These are phyloP conservation scores for Pichia sp. DNA, from an alignment of 1,139 yeast genomes.

Conservation along the genomic window DNA sequence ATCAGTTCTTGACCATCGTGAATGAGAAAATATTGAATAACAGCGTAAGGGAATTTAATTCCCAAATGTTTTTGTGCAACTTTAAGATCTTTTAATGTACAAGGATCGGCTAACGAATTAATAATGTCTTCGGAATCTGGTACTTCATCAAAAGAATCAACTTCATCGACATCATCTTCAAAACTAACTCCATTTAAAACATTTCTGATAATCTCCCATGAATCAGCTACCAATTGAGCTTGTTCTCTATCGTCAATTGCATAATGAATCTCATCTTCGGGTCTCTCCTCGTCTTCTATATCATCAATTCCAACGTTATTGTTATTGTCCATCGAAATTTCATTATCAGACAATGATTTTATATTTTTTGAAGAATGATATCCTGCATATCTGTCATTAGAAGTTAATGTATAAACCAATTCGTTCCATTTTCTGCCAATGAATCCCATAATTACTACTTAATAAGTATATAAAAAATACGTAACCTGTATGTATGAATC, in stretches of 20 bases:
- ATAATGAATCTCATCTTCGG: conserved; percentile 1
- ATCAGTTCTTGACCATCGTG: conserved; percentile 65
- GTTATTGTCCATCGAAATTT: not conserved
- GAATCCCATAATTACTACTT: conserved; percentile 7
- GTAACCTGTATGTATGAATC: no score
- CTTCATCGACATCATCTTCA: conserved; percentile 3
- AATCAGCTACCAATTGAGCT: conserved; percentile 9
- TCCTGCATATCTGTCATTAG: conserved; percentile 64
- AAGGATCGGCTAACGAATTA: conserved; percentile 42
- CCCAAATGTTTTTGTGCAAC: conserved; percentile 61
- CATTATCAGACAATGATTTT: conserved; percentile 4
- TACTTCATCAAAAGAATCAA: conserved; percentile 6
- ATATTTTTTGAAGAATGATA: conserved; percentile 36
- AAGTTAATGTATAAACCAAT: conserved; percentile 54
- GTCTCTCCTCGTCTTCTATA: not conserved
- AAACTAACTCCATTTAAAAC: conserved; percentile 3
- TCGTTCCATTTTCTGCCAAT: conserved; percentile 33
- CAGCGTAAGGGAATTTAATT: conserved; percentile 49
- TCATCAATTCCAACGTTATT: not conserved
- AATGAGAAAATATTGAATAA: conserved; percentile 47
- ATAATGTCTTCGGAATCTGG: conserved; percentile 16
- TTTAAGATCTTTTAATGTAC: conserved; percentile 51
- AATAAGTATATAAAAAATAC: no score
- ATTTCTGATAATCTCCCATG: conserved; percentile 12
- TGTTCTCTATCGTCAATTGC: conserved; percentile 11